A percentile compares a stretch with the other conserved stretches of the same genome.
Conservation (phyloP, 129 eudicot species). For the Cynara cardunculus region DNA sequence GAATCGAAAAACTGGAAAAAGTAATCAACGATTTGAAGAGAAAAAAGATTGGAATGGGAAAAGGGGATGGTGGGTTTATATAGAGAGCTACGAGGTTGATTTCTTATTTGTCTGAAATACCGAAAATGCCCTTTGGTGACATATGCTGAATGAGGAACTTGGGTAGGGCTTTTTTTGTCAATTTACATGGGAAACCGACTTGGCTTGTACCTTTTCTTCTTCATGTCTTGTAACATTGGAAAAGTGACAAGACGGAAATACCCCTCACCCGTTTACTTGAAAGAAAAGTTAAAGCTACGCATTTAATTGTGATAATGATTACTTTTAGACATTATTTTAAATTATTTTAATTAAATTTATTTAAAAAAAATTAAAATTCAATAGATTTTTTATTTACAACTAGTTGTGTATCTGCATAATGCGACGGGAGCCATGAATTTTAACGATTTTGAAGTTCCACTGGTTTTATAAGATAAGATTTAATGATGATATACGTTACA, state of each 20-base stretch:
- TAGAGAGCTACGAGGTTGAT: background rate
- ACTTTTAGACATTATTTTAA: too few relatives aligned
- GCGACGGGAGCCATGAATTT: too few relatives aligned
- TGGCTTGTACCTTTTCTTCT: background rate
- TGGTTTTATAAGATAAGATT: too few relatives aligned
- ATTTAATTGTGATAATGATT: background rate
- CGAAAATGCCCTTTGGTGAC: conserved; percentile 8
- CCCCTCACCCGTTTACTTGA: background rate
- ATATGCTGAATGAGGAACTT: background rate
- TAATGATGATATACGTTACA: too few relatives aligned
- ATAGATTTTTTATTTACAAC: too few relatives aligned
- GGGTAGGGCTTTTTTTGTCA: conserved; percentile 4
- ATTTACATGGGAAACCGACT: conserved; percentile 5
- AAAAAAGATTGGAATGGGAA: conserved; percentile 1
- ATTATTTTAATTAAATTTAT: too few relatives aligned
- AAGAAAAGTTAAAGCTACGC: background rate
- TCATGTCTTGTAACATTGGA: conserved; percentile 5
- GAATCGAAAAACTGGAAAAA: background rate
- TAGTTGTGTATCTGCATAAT: too few relatives aligned
- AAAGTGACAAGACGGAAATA: conserved; percentile 4
- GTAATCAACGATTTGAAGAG: background rate
- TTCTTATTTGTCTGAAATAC: background rate
- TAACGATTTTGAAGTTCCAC: too few relatives aligned
- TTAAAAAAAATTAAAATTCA: too few relatives aligned
- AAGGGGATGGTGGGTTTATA: conserved; percentile 16